Evolutionary conservation across 164 flowering plant genomes (phyloP).

Genomic region (grape (Vitis vinifera)): ASM3070453v1 NC_081815.1:2444001-2444500

Average conservation of each 20-base stretch:
- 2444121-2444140: conserved; percentile 52
- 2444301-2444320: conserved; percentile 98
- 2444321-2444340: conserved; percentile 98
- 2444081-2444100: conserved; percentile 66
- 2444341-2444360: conserved; percentile 85
- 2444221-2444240: conserved; percentile 82
- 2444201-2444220: conserved; percentile 84
- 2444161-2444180: conserved; percentile 90
- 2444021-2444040: conserved; percentile 51
- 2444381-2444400: conserved; percentile 61
- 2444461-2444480: conserved; percentile 51
- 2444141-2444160: conserved; percentile 61
- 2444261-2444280: conserved; percentile 81
- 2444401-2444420: conserved; percentile 55
- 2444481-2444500: conserved; percentile 67
- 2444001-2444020: conserved; percentile 72
- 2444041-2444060: conserved; percentile 81
- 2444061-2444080: conserved; percentile 44
- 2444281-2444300: conserved; percentile 68
- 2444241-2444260: conserved; percentile 86
- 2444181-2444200: conserved; percentile 89
- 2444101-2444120: conserved; percentile 49
- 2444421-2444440: conserved; percentile 37
- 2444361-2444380: conserved; percentile 67
- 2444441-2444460: conserved; percentile 40